Evolutionary conservation across 768 basidiomycete species (phyloP), one percentile per base, ranked within the genome.

Genomic region (Paxillus ammoniavirescens): DNA sequence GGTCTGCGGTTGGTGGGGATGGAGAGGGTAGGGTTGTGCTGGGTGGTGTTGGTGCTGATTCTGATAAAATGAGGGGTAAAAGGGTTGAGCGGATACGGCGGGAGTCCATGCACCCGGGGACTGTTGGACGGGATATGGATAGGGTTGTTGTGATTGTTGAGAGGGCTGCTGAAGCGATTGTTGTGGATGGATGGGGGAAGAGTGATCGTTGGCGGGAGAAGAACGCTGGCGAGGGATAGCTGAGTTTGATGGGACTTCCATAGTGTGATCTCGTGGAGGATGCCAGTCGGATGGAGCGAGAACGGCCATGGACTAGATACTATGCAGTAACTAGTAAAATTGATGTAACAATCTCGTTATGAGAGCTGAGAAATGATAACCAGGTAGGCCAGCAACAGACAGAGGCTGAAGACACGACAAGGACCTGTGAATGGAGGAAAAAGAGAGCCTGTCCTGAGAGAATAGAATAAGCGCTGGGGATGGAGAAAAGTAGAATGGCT

Each of bases 31-130:
- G 48, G 78, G 71, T 55, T 77, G 77, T 36, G 70, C 61, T 17
- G 63, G 70, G 58, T 79, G 77, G 59, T 83, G 85, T 60, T 80
- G 82, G 54, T 81, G 83, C 50, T 79, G 81, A 67, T 82, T 83
- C 80, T 86, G 85, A 72, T 86, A 89, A 70, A 84, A 89, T 30
- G 84, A 80, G 53, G 89, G 87, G 68, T 90, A 90, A 70, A 86
- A 90, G 41, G 87, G 87, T 51, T 82, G 80, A 28, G 83, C 82
- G 17, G 82, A 68, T 51, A 85, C 80, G 35, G 82, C 80, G 6
- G 84, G 82, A 18, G 82, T 84, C 88, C 88, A 90, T 59, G 77
- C 73, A 44, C 82, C 81, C 71, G 86, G 86, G 15, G 84, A 74
- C 60, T 84, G 87, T 65, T 85, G 84, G 37, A 87, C 78, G 23